Evolutionary conservation across 495 filamentous ascomycete genomes (phyloP).

Genomic region (Podospora australis): DNA sequence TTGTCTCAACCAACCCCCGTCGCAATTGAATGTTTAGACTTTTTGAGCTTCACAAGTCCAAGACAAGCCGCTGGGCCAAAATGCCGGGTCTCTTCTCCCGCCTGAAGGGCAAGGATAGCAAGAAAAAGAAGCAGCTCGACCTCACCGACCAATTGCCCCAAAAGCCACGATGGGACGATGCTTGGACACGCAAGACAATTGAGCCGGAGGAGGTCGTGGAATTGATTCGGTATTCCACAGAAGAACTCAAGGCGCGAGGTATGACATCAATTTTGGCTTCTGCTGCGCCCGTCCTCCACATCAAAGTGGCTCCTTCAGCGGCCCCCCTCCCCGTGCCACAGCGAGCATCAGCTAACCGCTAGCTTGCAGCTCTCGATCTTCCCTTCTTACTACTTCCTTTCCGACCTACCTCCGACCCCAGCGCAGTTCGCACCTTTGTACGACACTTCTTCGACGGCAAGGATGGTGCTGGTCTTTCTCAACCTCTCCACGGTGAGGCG

Average conservation of each 20-base stretch:
- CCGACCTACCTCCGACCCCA: conserved; percentile 84
- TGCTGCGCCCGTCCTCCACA: conserved; percentile 16
- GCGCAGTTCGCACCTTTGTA: conserved; percentile 83
- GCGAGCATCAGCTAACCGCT: conserved; percentile 27
- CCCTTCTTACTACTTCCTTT: conserved; percentile 96
- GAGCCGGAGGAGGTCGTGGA: conserved; percentile 88
- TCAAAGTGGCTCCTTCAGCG: conserved; percentile 1
- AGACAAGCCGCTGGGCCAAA: conserved; percentile 17
- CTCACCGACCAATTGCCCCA: conserved; percentile 44
- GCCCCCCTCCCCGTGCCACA: conserved; percentile 14
- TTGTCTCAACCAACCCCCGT: conserved; percentile 2
- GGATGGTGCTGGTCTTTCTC: conserved; percentile 49
- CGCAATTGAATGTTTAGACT: conserved; percentile 16
- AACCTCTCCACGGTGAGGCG: conserved; percentile 54
- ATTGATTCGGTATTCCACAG: conserved; percentile 73
- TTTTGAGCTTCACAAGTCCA: conserved; percentile 14
- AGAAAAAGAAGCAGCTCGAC: conserved; percentile 45
- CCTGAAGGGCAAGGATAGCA: conserved; percentile 65
- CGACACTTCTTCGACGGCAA: conserved; percentile 77
- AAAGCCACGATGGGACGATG: conserved; percentile 82
- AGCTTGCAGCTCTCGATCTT: conserved; percentile 65
- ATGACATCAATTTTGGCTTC: conserved; percentile 36
- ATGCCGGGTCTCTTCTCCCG: conserved; percentile 66
- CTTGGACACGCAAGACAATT: conserved; percentile 80
- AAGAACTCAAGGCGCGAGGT: conserved; percentile 94